Evolutionary conservation across 2,329 filamentous ascomycete genomes (phyloP).

Genomic region (Trichoderma harzianum): DNA sequence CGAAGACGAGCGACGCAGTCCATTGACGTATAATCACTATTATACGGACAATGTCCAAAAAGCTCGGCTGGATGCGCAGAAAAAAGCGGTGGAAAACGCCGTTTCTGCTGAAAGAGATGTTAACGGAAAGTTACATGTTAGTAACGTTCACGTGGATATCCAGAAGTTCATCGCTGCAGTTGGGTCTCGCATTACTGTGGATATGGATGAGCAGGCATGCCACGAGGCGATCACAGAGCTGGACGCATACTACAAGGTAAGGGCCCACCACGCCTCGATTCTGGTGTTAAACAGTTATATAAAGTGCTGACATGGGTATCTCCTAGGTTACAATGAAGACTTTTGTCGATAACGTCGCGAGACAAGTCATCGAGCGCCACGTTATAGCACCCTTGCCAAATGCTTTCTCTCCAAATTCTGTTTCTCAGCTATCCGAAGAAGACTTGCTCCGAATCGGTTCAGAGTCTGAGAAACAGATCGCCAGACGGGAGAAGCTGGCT

Average conservation of each 20-base stretch:
- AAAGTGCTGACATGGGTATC: background rate
- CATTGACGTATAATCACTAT: background rate
- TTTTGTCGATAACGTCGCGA: background rate
- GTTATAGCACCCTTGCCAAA: background rate
- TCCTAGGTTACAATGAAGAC: background rate
- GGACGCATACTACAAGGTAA: background rate
- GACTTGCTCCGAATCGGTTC: background rate
- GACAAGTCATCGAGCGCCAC: slow-evolving; percentile 4
- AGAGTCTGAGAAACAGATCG: background rate
- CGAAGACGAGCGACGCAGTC: background rate
- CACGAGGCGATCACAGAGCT: background rate
- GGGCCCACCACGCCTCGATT: too few relatives aligned
- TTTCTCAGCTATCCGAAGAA: slow-evolving; percentile 4
- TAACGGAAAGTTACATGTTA: background rate
- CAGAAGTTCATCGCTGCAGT: background rate
- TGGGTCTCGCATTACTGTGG: background rate
- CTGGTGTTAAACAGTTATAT: background rate
- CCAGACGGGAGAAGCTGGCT: background rate
- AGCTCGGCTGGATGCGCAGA: background rate
- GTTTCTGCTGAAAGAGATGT: background rate
- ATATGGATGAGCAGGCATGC: slow-evolving; percentile 4
- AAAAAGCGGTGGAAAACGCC: background rate
- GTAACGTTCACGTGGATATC: background rate
- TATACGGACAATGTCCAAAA: slow-evolving; percentile 9
- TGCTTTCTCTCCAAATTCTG: background rate